Evolutionary conservation across 345 rosid species (phyloP).

Genomic region (Populus euphratica): DNA sequence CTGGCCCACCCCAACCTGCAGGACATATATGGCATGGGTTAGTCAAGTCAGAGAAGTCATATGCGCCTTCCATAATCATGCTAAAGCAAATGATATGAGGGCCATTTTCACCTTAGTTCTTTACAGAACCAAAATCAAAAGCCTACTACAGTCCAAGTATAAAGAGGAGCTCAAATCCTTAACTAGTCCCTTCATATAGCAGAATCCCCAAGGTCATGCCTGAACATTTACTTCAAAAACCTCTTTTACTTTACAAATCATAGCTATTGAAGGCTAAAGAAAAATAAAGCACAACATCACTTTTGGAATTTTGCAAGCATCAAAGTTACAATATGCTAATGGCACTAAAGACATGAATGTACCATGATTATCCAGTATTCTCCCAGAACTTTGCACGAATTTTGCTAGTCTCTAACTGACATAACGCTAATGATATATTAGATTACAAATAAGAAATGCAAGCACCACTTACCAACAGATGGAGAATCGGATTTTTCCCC

Average conservation of each 20-base stretch:
- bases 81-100: not conserved
- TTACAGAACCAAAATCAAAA: not conserved
- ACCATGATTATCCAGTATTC: not conserved
- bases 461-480: slow-evolving; percentile 55
- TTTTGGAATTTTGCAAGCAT: not conserved
- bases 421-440: not conserved
- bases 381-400: not conserved
- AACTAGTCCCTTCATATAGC: not conserved
- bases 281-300: not conserved
- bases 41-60: not conserved
- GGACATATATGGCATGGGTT: not conserved
- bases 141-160: not conserved
- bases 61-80: not conserved
- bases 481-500: slow-evolving; percentile 80
- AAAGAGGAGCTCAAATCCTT: not conserved
- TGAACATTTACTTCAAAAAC: not conserved
- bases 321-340: not conserved
- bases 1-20: slow-evolving; percentile 98
- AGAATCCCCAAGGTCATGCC: not conserved
- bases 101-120: not conserved
- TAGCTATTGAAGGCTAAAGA: not conserved
- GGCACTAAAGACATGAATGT: not conserved
- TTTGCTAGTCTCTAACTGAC: not conserved
- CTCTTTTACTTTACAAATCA: not conserved
- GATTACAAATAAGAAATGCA: not conserved